A percentile compares a stretch with the other conserved stretches of the same genome.
Evolutionary conservation across 768 basidiomycete species (phyloP).

Genomic region (Calocybe cyanea): DNA sequence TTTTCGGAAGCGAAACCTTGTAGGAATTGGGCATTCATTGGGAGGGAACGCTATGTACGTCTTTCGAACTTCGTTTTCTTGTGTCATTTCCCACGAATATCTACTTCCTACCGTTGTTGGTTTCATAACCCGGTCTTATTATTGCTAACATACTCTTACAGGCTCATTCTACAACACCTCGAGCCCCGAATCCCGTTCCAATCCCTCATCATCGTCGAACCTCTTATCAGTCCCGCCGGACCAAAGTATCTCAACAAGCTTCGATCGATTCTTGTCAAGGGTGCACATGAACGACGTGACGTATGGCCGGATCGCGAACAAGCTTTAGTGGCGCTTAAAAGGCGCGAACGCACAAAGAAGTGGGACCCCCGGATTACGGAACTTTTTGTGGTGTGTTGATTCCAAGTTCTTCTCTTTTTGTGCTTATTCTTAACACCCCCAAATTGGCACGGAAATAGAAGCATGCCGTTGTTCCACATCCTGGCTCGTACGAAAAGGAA

Average conservation of each 20-base stretch:
- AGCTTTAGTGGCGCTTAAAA: slow-evolving; percentile 34
- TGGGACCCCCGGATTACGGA: slow-evolving; percentile 57
- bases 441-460: not conserved
- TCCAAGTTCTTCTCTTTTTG: too few species aligned
- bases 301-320: slow-evolving; percentile 46
- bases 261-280: slow-evolving; percentile 36
- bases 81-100: too few species aligned
- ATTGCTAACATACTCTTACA: slow-evolving; percentile 17
- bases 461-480: slow-evolving; percentile 13
- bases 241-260: slow-evolving; percentile 37
- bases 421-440: not conserved
- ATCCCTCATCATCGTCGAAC: slow-evolving; percentile 59
- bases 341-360: slow-evolving; percentile 27
- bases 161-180: slow-evolving; percentile 51
- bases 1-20: slow-evolving; percentile 46
- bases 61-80: not conserved
- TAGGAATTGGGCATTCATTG: slow-evolving; percentile 68
- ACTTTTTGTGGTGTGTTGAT: slow-evolving; percentile 50
- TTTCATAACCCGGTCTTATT: not conserved
- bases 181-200: slow-evolving; percentile 41
- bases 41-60: slow-evolving; percentile 64
- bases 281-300: slow-evolving; percentile 47
- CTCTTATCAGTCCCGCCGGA: slow-evolving; percentile 54
- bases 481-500: slow-evolving; percentile 23
- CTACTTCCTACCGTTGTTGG: too few species aligned